Base-by-base conservation (phyloP, 371 early-diverging fungal genomes). In the Sporodiniella umbellata region DNA sequence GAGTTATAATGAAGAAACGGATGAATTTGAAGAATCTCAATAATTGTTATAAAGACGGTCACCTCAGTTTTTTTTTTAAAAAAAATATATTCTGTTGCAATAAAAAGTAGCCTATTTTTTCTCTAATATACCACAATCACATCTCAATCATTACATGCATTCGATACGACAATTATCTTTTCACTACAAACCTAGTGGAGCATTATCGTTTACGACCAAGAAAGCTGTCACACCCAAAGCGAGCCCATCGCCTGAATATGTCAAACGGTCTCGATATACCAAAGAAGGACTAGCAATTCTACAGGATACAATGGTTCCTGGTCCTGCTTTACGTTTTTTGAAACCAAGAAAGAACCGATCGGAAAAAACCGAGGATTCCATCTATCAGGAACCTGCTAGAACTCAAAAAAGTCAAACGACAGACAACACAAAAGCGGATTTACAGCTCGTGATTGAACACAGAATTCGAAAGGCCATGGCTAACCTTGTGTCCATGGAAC, bases 281-380 rank as follows among this genome's bases (percentile, higher is more conserved):
- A 37, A 48, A 6, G 50, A 57, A 19, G 49, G 39, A 11, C 48
- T 46, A 24, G 47, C 47, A 22, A 54, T 58, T 25, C 22, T 68
- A 23, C 43, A 64, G 23, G 66, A 68, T 5, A 56, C 49, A 12
- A 67, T 74, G 74, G 66, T 74, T 14, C 74, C 74, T 8, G 74
- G 74, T 11, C 68, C 61, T 40, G 57, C 35, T 37, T 43, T 67
- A 6, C 53, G 42, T 1, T 74, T 51, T 30, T 68, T 74, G 26
- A 67, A 70, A 30, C 51, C 54, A 8, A 64, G 56, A 17, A 53
- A 51, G 31, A 33, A 45, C 15, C 35, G 39, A 28, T 47, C 25
- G 28, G 31, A 46, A 18, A 43, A 22, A 11, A 8, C 31, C 4
- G 23, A 39, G 48, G n/a, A 0, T 39, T 18, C 17, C 26, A 21